Evolutionary conservation across 2,329 filamentous ascomycete species (phyloP), one percentile per base, ranked within the genome.

Genomic region (Coniochaeta sp.): DNA sequence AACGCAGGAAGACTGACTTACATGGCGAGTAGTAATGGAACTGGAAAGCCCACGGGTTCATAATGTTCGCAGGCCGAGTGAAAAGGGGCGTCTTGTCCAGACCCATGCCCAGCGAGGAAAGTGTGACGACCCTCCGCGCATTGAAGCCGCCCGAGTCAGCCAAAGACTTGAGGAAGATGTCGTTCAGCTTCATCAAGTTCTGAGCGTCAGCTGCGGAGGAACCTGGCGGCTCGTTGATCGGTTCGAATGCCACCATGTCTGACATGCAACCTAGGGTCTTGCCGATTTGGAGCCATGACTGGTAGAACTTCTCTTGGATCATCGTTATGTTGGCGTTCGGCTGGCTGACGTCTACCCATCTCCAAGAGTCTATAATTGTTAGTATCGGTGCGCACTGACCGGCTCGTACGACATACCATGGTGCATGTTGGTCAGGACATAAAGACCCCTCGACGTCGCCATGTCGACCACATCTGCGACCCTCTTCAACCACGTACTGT

Each of bases 11-110:
- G 22, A 52, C 60, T 52, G 51, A 60, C n/a, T n/a, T n/a, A n/a
- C 60, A 81, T 10, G 77, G 78, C 8, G 71, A 74, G 64, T 83
- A 84, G 63, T 82, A 83, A 59, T 84, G 81, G 60, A 79, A 82
- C 60, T 83, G 79, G 27, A 83, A 70, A 0, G 75, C 79, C 72
- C 77, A 83, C 0, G 80, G 79, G 52, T 81, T 79, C 12, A 71
- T 71, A 35, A 75, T 77, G 27, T 73, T 71, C 1, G 64, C 62
- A 0, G 77, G 76, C 9, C 65, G 65, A 53, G 72, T 63, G 57
- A 83, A 83, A 72, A 73, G 82, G 54, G 77, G 64, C 2, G 79
- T 82, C 61, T 81, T 78, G 12, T 67, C 58, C 13, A 70, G 70
- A 59, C 82, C 77, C 63, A 79, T 70, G 6, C 70, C 68, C 2